These are phyloP conservation scores for Termitomyces titanicus DNA, from an alignment of 768 basidiomycete species.

Conservation along the genomic window DNA sequence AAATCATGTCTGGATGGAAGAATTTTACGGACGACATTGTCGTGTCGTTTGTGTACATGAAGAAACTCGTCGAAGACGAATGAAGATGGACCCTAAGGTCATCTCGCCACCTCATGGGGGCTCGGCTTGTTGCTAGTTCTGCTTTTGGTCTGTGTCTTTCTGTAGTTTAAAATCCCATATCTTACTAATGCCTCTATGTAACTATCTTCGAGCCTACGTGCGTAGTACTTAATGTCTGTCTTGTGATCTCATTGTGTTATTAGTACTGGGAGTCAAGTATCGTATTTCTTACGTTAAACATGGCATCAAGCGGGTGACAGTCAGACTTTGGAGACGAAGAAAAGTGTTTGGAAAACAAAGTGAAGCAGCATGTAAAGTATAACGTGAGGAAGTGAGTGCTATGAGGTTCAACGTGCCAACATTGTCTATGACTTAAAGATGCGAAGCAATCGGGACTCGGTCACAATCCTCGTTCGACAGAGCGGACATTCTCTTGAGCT, in stretches of 20 bases:
- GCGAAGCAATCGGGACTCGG: constrained; percentile 73
- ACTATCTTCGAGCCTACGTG: no score
- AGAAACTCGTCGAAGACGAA: constrained; percentile 24
- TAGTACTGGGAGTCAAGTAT: background rate
- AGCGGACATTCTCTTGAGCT: constrained; percentile 87
- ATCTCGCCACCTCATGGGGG: background rate
- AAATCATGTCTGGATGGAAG: constrained; percentile 24
- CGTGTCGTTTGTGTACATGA: constrained; percentile 28
- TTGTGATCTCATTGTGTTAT: background rate
- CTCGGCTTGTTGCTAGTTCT: background rate
- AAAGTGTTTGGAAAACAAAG: background rate
- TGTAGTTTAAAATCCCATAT: background rate
- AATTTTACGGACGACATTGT: constrained; percentile 27
- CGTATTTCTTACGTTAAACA: background rate
- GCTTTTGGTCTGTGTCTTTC: background rate
- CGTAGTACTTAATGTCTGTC: background rate
- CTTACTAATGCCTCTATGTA: background rate
- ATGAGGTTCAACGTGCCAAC: background rate
- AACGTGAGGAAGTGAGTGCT: background rate
- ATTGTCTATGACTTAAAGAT: constrained; percentile 54
- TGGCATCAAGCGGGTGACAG: background rate
- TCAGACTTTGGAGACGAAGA: background rate
- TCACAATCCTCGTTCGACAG: constrained; percentile 86
- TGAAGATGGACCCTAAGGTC: background rate
- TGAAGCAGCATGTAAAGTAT: background rate